Evolutionary conservation across 768 basidiomycete genomes (phyloP).

Genomic region (Leucosporidium creatinivorum): DNA sequence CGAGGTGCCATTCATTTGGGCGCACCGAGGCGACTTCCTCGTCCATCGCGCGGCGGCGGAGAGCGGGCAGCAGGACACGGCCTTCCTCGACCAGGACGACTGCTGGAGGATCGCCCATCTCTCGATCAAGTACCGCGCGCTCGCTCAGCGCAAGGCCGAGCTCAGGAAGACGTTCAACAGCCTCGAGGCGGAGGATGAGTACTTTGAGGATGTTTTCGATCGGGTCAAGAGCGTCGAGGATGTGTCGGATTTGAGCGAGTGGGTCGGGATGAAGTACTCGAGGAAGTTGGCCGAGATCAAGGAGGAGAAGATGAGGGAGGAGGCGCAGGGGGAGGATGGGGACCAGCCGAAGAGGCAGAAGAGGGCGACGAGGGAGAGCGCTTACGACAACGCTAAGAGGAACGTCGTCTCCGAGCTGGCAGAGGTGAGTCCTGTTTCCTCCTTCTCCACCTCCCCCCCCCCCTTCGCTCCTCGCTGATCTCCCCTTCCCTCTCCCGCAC

Average conservation of each 20-base stretch:
- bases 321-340: neutral
- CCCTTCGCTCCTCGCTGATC: neutral
- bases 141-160: slow-evolving; percentile 63
- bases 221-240: slow-evolving; percentile 70
- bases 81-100: slow-evolving; percentile 66
- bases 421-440: slow-evolving; percentile 50
- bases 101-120: slow-evolving; percentile 87
- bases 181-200: slow-evolving; percentile 53
- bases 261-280: slow-evolving; percentile 78
- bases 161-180: slow-evolving; percentile 59
- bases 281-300: slow-evolving; percentile 51
- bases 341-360: slow-evolving; percentile 48
- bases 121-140: slow-evolving; percentile 80
- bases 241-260: slow-evolving; percentile 83
- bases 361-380: slow-evolving; percentile 72
- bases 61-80: neutral
- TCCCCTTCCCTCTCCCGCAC: neutral
- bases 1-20: slow-evolving; percentile 93
- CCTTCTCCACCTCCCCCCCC: too few species aligned
- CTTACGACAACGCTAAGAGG: slow-evolving; percentile 76
- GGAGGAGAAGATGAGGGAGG: slow-evolving; percentile 58
- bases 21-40: slow-evolving; percentile 85
- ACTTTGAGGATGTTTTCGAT: slow-evolving; percentile 31
- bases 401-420: slow-evolving; percentile 69
- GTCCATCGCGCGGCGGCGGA: slow-evolving; percentile 54